Evolutionary conservation across 2,329 filamentous ascomycete genomes (phyloP).

Genomic region (Colletotrichum limetticola): DNA sequence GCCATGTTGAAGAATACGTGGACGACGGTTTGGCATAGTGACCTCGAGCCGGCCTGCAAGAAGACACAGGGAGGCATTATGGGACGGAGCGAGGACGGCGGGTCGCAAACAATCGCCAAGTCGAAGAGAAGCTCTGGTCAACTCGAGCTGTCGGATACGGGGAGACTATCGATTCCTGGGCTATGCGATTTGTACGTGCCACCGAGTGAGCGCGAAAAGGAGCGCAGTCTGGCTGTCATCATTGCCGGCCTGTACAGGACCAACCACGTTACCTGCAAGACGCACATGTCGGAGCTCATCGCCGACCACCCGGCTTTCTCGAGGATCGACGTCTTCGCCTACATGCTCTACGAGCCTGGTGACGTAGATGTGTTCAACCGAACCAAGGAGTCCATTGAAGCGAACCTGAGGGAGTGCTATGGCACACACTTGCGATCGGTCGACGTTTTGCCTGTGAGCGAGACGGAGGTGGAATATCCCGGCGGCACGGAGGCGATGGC

Average conservation of each 20-base stretch:
- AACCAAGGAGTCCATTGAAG: slow-evolving; percentile 14
- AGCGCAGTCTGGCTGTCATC: slow-evolving; percentile 33
- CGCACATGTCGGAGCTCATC: slow-evolving; percentile 27
- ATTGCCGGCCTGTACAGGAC: slow-evolving; percentile 33
- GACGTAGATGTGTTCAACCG: slow-evolving; percentile 13
- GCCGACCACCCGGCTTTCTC: slow-evolving; percentile 15
- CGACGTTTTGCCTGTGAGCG: background rate
- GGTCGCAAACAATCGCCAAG: background rate
- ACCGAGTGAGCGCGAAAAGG: slow-evolving; percentile 14
- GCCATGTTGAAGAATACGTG: slow-evolving; percentile 24
- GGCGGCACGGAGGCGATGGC: slow-evolving; percentile 19
- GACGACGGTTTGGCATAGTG: slow-evolving; percentile 34
- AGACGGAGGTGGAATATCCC: slow-evolving; percentile 26
- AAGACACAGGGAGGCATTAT: background rate
- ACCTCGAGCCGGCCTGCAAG: slow-evolving; percentile 23
- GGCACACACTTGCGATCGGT: slow-evolving; percentile 23
- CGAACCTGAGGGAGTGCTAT: slow-evolving; percentile 30
- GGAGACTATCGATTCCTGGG: slow-evolving; percentile 24
- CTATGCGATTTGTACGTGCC: slow-evolving; percentile 33
- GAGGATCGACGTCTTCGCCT: slow-evolving; percentile 34
- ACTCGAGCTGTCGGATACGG: slow-evolving; percentile 32
- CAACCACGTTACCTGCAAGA: slow-evolving; percentile 17
- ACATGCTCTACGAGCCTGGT: slow-evolving; percentile 24
- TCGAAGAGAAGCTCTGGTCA: background rate
- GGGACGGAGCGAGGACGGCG: background rate